Conservation (phyloP, 768 basidiomycete genomes). For the Candolleomyces efflorescens region DNA sequence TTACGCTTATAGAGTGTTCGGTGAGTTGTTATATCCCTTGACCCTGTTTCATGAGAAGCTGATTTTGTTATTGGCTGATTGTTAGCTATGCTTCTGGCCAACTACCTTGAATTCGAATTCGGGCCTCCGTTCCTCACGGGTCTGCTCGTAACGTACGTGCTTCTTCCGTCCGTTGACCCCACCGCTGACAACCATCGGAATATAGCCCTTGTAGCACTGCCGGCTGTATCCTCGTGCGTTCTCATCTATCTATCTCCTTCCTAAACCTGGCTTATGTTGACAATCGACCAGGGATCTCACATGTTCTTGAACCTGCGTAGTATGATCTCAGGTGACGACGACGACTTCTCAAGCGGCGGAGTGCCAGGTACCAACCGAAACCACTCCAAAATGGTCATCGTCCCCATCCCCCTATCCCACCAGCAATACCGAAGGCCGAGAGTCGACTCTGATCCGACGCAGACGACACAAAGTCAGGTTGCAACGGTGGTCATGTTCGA, state of each 20-base stretch:
- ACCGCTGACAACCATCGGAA: background rate
- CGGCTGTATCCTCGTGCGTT: constrained; percentile 20
- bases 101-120: constrained; percentile 20
- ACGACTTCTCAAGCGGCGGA: background rate
- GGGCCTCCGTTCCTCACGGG: constrained; percentile 24
- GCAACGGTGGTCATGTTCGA: background rate
- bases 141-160: constrained; percentile 24
- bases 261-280: background rate
- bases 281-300: constrained; percentile 17
- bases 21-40: background rate
- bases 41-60: background rate
- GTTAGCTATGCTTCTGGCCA: constrained; percentile 20
- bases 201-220: constrained; percentile 21
- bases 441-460: background rate
- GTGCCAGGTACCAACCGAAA: background rate
- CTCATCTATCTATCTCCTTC: background rate
- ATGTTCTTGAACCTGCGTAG: constrained; percentile 22
- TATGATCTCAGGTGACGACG: constrained; percentile 3
- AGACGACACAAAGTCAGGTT: background rate
- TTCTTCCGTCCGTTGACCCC: background rate
- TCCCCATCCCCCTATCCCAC: background rate
- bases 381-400: background rate
- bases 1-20: background rate
- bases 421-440: background rate
- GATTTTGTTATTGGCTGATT: background rate